Evolutionary conservation across 1,284 basidiomycete genomes (phyloP).

Genomic region (Sporisorium graminicola): DNA sequence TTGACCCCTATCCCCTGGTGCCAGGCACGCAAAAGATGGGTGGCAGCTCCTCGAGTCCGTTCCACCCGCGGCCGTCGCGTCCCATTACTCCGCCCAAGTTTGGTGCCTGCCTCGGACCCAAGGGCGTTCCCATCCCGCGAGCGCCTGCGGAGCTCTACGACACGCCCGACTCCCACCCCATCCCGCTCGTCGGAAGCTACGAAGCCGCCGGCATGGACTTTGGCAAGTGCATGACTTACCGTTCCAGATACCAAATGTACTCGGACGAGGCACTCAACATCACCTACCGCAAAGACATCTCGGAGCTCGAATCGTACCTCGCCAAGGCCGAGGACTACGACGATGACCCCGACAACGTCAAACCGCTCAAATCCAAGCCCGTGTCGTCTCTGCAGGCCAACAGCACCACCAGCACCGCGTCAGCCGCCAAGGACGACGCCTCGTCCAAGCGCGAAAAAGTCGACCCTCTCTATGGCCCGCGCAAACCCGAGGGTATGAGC

Average conservation of each 20-base stretch:
- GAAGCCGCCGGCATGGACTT: slow-evolving; percentile 62
- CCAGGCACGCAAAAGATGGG: slow-evolving; percentile 33
- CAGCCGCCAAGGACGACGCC: slow-evolving; percentile 4
- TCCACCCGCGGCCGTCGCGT: slow-evolving; percentile 44
- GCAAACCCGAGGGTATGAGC: slow-evolving; percentile 57
- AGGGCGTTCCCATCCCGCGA: slow-evolving; percentile 55
- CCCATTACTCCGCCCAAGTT: slow-evolving; percentile 60
- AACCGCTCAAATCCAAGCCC: slow-evolving; percentile 47
- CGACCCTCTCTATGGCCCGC: slow-evolving; percentile 64
- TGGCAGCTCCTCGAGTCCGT: slow-evolving; percentile 33
- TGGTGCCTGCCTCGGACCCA: slow-evolving; percentile 62
- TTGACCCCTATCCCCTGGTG: slow-evolving; percentile 65
- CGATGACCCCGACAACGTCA: slow-evolving; percentile 66
- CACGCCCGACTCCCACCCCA: slow-evolving; percentile 66
- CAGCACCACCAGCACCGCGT: slow-evolving; percentile 15
- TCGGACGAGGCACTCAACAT: slow-evolving; percentile 69
- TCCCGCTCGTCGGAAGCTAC: slow-evolving; percentile 66
- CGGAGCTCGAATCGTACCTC: slow-evolving; percentile 52
- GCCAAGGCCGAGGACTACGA: slow-evolving; percentile 63
- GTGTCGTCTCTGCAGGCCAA: slow-evolving; percentile 5
- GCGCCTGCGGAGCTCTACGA: slow-evolving; percentile 60
- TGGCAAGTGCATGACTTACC: slow-evolving; percentile 68
- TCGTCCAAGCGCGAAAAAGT: slow-evolving; percentile 40
- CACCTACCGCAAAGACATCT: slow-evolving; percentile 64
- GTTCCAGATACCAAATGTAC: slow-evolving; percentile 67